Conservation (phyloP, 108 stramenopile species). For the Chaetoceros tenuissimus region DNA sequence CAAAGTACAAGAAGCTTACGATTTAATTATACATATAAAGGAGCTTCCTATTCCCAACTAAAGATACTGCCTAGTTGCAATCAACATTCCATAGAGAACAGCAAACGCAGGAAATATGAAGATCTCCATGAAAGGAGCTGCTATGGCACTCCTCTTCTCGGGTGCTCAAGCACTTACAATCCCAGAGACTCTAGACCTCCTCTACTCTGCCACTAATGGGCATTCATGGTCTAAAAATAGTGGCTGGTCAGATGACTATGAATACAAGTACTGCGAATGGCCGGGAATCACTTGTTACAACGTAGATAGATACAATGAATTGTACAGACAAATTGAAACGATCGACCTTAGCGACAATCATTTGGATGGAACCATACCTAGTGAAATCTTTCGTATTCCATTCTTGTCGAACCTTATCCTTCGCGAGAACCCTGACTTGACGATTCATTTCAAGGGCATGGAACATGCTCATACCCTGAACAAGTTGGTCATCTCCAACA, state of each 20-base stretch:
- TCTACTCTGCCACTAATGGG: neutral
- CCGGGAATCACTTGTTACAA: slow-evolving; percentile 54
- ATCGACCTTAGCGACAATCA: slow-evolving; percentile 52
- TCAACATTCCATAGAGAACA: too few relatives aligned
- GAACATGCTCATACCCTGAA: slow-evolving; percentile 42
- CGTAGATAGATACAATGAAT: slow-evolving; percentile 7
- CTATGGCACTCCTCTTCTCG: neutral
- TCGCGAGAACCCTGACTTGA: slow-evolving; percentile 29
- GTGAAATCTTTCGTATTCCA: slow-evolving; percentile 41
- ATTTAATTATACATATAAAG: too few relatives aligned
- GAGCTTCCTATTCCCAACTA: too few relatives aligned
- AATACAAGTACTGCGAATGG: slow-evolving; percentile 35
- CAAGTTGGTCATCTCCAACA: slow-evolving; percentile 27
- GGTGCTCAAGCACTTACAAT: neutral
- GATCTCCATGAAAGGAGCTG: too few relatives aligned
- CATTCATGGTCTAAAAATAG: neutral
- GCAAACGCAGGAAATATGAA: too few relatives aligned
- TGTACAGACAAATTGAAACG: slow-evolving; percentile 29
- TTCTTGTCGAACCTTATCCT: slow-evolving; percentile 46
- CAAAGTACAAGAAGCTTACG: too few relatives aligned
- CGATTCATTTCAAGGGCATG: slow-evolving; percentile 46
- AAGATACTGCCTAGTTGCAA: too few relatives aligned
- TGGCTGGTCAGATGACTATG: neutral
- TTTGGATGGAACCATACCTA: slow-evolving; percentile 53
- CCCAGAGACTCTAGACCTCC: neutral